Evolutionary conservation across 2,329 filamentous ascomycete genomes (phyloP).

Genomic region (Stemphylium lycopersici): DNA sequence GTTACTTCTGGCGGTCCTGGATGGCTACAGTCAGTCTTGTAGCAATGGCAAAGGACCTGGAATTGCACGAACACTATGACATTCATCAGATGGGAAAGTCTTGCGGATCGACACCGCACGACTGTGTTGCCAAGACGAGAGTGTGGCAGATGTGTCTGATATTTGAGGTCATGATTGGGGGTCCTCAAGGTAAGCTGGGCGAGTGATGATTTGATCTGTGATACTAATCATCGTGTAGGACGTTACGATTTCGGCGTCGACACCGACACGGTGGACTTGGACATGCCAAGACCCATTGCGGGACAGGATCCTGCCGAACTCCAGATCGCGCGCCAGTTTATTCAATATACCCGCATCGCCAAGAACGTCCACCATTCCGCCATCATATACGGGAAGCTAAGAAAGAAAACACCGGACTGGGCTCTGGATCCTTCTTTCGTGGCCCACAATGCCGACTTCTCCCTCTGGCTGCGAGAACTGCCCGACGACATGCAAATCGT

Average conservation of each 20-base stretch:
- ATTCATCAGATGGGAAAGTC: conserved; percentile 73
- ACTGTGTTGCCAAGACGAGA: conserved; percentile 83
- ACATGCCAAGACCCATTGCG: conserved; percentile 65
- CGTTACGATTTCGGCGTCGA: conserved; percentile 80
- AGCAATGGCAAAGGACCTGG: conserved; percentile 90
- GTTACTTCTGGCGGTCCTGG: conserved; percentile 97
- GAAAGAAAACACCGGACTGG: conserved; percentile 82
- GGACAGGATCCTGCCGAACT: conserved; percentile 77
- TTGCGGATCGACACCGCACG: conserved; percentile 72
- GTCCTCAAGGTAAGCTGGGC: conserved; percentile 74
- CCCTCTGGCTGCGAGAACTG: conserved; percentile 75
- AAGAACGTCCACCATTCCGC: conserved; percentile 80
- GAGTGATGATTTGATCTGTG: not conserved
- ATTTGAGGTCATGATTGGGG: conserved; percentile 90
- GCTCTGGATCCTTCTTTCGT: conserved; percentile 83
- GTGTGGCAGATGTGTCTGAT: conserved; percentile 90
- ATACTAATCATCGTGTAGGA: conserved; percentile 44
- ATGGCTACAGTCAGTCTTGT: conserved; percentile 92
- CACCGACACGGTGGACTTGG: conserved; percentile 76
- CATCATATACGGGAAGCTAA: conserved; percentile 73
- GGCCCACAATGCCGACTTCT: conserved; percentile 77
- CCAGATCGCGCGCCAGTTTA: conserved; percentile 80
- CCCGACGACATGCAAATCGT: conserved; percentile 78
- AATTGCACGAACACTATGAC: conserved; percentile 83
- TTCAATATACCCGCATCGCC: conserved; percentile 78